Percentiles rank a stretch among this genome's conserved stretches.
These are phyloP conservation scores for Corchorus capsularis DNA, from an alignment of 345 rosid genomes.

Conservation along the genomic window DNA sequence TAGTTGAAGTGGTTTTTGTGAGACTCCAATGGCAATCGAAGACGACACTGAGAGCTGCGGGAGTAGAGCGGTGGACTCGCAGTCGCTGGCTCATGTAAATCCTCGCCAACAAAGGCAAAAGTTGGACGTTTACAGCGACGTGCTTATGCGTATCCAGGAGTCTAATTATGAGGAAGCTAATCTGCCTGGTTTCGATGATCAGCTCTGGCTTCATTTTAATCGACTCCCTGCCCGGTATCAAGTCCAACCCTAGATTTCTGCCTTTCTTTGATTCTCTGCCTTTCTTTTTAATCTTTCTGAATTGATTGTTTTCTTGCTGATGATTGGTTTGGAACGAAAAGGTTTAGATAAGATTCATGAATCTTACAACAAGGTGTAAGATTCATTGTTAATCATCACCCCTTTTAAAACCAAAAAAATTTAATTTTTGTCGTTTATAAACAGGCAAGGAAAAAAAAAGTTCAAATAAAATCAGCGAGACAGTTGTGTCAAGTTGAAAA, in stretches of 20 bases:
- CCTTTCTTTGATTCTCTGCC: background rate
- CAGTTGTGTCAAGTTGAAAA: background rate
- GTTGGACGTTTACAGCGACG: constrained; percentile 82
- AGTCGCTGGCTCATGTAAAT: constrained; percentile 46
- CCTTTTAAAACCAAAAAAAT: background rate
- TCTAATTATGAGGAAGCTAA: constrained; percentile 69
- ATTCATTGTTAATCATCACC: background rate
- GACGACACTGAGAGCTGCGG: constrained; percentile 91
- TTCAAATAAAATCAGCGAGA: constrained; percentile 13
- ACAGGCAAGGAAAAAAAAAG: background rate
- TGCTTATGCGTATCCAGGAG: constrained; percentile 71
- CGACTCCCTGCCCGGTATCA: constrained; percentile 92
- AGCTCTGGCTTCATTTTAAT: constrained; percentile 96
- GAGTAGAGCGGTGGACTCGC: constrained; percentile 68
- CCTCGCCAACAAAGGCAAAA: constrained; percentile 77
- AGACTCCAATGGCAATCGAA: constrained; percentile 67
- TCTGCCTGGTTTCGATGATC: constrained; percentile 83
- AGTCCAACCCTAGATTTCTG: constrained; percentile 5
- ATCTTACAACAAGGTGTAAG: constrained; percentile 13
- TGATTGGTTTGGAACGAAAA: constrained; percentile 12
- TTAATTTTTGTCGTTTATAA: constrained; percentile 1
- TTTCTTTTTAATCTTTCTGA: background rate
- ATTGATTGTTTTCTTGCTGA: constrained; percentile 24
- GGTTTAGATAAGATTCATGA: constrained; percentile 3
- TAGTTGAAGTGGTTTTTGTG: background rate